These are phyloP conservation scores for Ceratobasidium sp. DNA, from an alignment of 1,284 basidiomycete genomes.

Conservation along the genomic window DNA sequence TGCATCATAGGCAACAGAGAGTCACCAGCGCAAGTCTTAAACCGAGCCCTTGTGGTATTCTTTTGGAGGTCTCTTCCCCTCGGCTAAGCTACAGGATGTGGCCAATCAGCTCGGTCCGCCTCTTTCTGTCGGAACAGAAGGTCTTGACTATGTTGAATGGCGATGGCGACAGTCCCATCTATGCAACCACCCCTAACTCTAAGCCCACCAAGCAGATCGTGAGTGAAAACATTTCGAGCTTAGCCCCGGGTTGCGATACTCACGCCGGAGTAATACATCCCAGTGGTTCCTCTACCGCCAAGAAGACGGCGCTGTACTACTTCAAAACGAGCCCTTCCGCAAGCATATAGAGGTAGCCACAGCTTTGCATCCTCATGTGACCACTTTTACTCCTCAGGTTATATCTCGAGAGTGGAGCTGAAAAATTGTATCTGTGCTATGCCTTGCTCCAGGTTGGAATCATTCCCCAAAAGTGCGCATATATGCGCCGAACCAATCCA, in stretches of 20 bases:
- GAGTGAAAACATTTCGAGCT: neutral
- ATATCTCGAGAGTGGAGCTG: neutral
- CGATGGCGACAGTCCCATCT: slow-evolving; percentile 3
- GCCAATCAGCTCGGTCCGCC: neutral
- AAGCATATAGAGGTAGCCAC: slow-evolving; percentile 7
- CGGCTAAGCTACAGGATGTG: neutral
- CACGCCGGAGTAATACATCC: neutral
- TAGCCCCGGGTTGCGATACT: neutral
- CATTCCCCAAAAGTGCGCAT: slow-evolving; percentile 2
- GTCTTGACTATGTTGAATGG: slow-evolving; percentile 9
- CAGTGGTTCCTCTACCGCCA: slow-evolving; percentile 4
- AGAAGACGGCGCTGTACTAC: neutral
- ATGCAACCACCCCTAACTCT: neutral
- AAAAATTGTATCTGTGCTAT: slow-evolving; percentile 16
- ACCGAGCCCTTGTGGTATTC: neutral
- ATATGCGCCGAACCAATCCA: neutral
- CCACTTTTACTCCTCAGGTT: neutral
- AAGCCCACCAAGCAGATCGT: slow-evolving; percentile 3
- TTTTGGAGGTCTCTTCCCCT: too few relatives aligned
- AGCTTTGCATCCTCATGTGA: slow-evolving; percentile 2
- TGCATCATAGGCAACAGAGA: too few relatives aligned
- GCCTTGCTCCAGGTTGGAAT: neutral
- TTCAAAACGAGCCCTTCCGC: slow-evolving; percentile 7
- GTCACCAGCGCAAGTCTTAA: neutral
- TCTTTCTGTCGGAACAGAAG: neutral